Evolutionary conservation across 164 flowering plant species (phyloP).

Genomic region (Stephania japonica): DNA sequence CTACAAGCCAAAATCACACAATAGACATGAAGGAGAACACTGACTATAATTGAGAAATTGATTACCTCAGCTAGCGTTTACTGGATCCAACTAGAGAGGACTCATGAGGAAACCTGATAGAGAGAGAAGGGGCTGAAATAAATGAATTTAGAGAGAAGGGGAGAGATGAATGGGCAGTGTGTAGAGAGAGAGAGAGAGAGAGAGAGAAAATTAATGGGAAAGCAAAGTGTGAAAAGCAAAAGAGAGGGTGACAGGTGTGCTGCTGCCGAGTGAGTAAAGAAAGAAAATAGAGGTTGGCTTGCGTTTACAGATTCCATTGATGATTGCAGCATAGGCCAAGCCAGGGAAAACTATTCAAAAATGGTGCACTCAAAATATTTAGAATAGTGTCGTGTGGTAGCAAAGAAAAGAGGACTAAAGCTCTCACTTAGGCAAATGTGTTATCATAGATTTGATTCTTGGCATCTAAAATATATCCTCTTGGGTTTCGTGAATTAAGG

Average conservation of each 20-base stretch:
- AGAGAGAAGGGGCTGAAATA: background rate
- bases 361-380: too few relatives aligned
- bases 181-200: slow-evolving; percentile 5
- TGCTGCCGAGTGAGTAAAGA: slow-evolving; percentile 2
- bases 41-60: background rate
- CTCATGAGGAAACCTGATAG: background rate
- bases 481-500: too few relatives aligned
- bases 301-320: slow-evolving; percentile 25
- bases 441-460: too few relatives aligned
- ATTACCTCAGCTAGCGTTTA: background rate
- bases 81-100: background rate
- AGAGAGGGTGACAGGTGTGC: slow-evolving; percentile 15
- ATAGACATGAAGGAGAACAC: background rate
- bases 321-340: background rate
- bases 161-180: too few relatives aligned
- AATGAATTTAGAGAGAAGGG: background rate
- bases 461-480: too few relatives aligned
- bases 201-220: slow-evolving; percentile 21
- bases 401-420: too few relatives aligned
- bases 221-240: slow-evolving; percentile 13
- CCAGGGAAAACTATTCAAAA: background rate
- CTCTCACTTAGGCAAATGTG: too few relatives aligned
- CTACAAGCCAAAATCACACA: background rate
- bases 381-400: too few relatives aligned
- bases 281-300: slow-evolving; percentile 29